phyloP scores from a whole-genome alignment of 805 yeast genomes.

The Pichia nanzhaoensis region DNA sequence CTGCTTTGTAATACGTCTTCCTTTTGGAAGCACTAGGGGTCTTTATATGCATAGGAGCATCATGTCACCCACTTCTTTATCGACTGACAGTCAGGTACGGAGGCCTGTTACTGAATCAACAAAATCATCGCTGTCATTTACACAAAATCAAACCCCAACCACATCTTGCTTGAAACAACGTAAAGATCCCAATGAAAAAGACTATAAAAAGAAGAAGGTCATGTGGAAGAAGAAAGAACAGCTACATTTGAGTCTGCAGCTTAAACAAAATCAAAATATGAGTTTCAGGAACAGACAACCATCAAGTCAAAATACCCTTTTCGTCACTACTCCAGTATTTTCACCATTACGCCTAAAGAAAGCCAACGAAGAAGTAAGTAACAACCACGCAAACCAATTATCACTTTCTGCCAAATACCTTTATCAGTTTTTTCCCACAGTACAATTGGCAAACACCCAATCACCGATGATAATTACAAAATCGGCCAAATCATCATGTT shows the following conservation, averaged over 20 bases:
- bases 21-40: too few relatives aligned
- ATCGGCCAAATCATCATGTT: neutral
- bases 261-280: neutral
- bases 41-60: too few relatives aligned
- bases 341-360: conserved; percentile 6
- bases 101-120: too few relatives aligned
- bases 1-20: too few relatives aligned
- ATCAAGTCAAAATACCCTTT: neutral
- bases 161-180: neutral
- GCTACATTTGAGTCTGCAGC: conserved; percentile 4
- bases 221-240: conserved; percentile 5
- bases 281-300: neutral
- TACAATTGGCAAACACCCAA: neutral
- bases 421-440: conserved; percentile 2
- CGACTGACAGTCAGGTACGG: too few relatives aligned
- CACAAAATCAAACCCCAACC: too few relatives aligned
- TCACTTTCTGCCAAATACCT: conserved; percentile 3
- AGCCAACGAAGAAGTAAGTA: neutral
- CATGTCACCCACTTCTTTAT: too few relatives aligned
- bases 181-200: neutral
- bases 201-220: conserved; percentile 5
- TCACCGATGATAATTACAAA: conserved; percentile 3
- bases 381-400: neutral
- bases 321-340: conserved; percentile 1
- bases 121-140: too few relatives aligned